Evolutionary conservation across 106 monocot genomes (phyloP), one percentile per base, ranked within the genome.

Genomic region (Agapanthus africanus): DNA sequence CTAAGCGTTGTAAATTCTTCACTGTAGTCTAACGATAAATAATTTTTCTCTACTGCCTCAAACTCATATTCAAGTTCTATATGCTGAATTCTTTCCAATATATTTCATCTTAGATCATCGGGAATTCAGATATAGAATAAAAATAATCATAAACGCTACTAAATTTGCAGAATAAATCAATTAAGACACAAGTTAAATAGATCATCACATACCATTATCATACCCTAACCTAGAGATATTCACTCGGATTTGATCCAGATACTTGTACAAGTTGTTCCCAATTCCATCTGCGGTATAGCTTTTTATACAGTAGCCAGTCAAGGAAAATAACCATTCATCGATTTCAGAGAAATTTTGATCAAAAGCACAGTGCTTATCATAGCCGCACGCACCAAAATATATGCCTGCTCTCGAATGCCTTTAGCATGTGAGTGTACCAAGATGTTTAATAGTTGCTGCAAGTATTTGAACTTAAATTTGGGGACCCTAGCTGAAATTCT

Each of bases 351-450:
- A n/a, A 67, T 89, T 87, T 25, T 81, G 59, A 65, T 90, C 92
- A 78, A 99, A 99, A 3, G 92, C 97, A 75, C 97, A 67, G 97
- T 90, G 71, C 82, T 99, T 54, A 82, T 69, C 89, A 99, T 84
- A 42, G 92, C 88, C 62, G 80, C 74, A 30, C 80, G 79, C 63
- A 82, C 87, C 75, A 99, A 78, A 38, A 44, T 38, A 76, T 87
- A 84, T 61, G 89, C 89, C 64, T 83, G 71, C 69, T 77, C 78
- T 70, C 46, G 65, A 46, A 82, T 72, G 23, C 23, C 65, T 52
- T 70, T 77, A 18, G 46, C 71, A 57, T 79, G 72, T 64, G 92
- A 84, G 78, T 65, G 67, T 72, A 85, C 54, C 22, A 89, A 59
- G 37, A 92, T 62, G 59, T 78, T 74, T 56, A 85, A 41, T 63